These are phyloP conservation scores for Apiospora saccharicola DNA, from an alignment of 2,329 filamentous ascomycete genomes.

Conservation along the genomic window DNA sequence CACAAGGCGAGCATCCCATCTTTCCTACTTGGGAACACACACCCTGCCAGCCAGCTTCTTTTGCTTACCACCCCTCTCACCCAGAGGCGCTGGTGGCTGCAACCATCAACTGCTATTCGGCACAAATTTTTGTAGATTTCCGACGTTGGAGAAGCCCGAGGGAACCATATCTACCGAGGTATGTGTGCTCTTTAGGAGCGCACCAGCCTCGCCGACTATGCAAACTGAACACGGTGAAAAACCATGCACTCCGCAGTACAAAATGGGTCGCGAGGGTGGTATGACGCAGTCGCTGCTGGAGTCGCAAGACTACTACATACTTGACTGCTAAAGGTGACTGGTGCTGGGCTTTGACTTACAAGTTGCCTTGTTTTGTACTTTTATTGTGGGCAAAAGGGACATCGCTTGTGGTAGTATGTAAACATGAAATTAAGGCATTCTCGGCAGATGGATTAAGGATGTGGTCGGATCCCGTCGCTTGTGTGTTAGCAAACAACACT, in stretches of 20 bases:
- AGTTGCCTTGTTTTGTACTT: background rate
- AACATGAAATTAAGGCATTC: background rate
- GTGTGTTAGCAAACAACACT: background rate
- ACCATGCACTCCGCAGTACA: background rate
- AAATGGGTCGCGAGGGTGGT: background rate
- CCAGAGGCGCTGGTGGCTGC: background rate
- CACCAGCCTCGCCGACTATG: background rate
- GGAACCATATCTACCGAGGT: background rate
- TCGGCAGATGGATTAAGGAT: constrained; percentile 11
- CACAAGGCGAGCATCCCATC: background rate
- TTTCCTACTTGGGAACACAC: background rate
- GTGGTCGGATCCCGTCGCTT: constrained; percentile 18
- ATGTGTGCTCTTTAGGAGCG: background rate
- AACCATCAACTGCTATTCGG: background rate
- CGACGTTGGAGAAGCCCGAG: constrained; percentile 1
- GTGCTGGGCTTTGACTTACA: constrained; percentile 3
- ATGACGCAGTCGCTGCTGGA: constrained; percentile 6
- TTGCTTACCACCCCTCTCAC: background rate
- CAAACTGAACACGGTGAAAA: background rate
- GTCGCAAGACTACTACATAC: background rate
- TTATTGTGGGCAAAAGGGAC: background rate
- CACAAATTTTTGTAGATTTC: constrained; percentile 1
- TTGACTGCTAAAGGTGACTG: background rate
- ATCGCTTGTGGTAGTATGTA: background rate
- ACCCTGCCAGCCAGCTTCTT: background rate